Percentiles rank a stretch among this genome's conserved stretches.
Conservation (phyloP, 23 red algal genomes). For the Gracilaria domingensis region DNA sequence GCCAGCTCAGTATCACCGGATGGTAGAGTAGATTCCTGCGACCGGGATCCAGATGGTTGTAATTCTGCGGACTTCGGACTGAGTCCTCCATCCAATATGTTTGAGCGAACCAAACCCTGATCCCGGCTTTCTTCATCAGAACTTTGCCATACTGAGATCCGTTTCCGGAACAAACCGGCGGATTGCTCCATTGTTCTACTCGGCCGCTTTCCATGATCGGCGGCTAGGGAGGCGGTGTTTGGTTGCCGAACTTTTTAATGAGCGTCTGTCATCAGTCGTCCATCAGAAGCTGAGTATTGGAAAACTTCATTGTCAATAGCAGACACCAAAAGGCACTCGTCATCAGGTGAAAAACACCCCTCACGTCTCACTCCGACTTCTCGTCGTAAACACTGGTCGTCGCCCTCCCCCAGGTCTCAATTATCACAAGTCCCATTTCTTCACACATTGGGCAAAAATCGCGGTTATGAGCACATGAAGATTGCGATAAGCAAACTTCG, state of each 20-base stretch:
- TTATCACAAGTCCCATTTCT: no score
- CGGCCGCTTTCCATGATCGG: conserved; percentile 24
- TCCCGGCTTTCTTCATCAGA: conserved; percentile 38
- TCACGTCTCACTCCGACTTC: no score
- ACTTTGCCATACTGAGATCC: conserved; percentile 64
- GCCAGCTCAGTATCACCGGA: conserved; percentile 53
- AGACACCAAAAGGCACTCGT: no score
- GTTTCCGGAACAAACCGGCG: conserved; percentile 51
- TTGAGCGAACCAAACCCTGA: conserved; percentile 25
- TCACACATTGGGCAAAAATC: no score
- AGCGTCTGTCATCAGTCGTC: conserved; percentile 30
- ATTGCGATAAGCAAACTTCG: no score
- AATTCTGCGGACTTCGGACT: neutral
- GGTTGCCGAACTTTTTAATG: conserved; percentile 35
- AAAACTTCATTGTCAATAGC: no score
- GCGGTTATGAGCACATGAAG: no score
- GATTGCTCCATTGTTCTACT: conserved; percentile 64
- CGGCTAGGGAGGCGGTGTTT: conserved; percentile 4
- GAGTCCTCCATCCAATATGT: conserved; percentile 11
- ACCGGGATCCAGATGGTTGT: conserved; percentile 11
- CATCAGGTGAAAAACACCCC: no score
- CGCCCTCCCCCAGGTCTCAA: no score
- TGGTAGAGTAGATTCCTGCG: conserved; percentile 44
- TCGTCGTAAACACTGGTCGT: no score
- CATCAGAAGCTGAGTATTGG: no score